Evolutionary conservation across 2,329 filamentous ascomycete genomes (phyloP), one percentile per base, ranked within the genome.

Genomic region (Periconia sp.): DNA sequence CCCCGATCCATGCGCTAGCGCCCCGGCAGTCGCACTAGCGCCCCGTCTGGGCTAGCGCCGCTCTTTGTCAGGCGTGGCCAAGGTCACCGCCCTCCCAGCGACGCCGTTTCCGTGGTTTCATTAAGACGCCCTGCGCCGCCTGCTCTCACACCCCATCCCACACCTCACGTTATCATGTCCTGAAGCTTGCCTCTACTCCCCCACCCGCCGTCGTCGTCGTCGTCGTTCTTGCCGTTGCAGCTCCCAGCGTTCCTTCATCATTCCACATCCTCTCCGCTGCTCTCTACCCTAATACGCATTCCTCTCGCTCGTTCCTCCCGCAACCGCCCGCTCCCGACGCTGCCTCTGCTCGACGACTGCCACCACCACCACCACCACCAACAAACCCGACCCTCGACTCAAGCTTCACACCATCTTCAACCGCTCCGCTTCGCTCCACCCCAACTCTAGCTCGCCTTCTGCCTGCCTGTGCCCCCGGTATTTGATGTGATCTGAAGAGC

Each of bases 401-500:
- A n/a, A n/a, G n/a, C n/a, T n/a, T n/a, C n/a, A n/a, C n/a, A n/a
- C n/a, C n/a, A n/a, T n/a, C n/a, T n/a, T n/a, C 35, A 26, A 24
- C 38, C 28, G 35, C 46, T 46, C 51, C 24, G 24, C 43, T 9
- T n/a, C 42, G 37, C 25, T 16, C 36, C 40, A 59, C 59, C 63
- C 57, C 52, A 48, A 62, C 57, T 26, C 35, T 36, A 21, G 11
- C 12, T 24, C 16, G 28, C 23, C 13, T 18, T n/a, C n/a, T n/a
- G n/a, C n/a, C n/a, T n/a, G n/a, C n/a, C n/a, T n/a, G n/a, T n/a
- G 42, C 30, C 52, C 46, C 54, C 43, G 49, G 55, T 46, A 48
- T 37, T 54, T 59, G 58, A 59, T 61, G 68, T 67, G 67, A 69
- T 66, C 60, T 62, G 53, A 40, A 54, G 51, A 53, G 46, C 46